Evolutionary conservation across 2,329 filamentous ascomycete species (phyloP).

Genomic region (Fusarium subtropicale): DNA sequence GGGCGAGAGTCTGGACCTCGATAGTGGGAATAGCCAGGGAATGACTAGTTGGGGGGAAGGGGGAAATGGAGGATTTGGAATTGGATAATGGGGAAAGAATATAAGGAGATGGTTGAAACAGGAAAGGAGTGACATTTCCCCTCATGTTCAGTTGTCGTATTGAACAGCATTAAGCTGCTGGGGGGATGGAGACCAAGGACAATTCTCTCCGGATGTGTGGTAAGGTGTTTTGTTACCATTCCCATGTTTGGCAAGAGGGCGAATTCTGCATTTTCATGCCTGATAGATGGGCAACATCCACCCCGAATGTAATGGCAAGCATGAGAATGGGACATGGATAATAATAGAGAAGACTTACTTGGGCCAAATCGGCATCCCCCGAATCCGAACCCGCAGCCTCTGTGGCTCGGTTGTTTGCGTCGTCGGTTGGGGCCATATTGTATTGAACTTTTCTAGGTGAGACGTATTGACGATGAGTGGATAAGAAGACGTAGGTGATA

Average conservation of each 20-base stretch:
- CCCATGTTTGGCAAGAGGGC: slow-evolving; percentile 12
- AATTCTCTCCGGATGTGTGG: background rate
- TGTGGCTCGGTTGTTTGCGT: slow-evolving; percentile 26
- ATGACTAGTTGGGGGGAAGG: slow-evolving; percentile 2
- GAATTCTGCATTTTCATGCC: slow-evolving; percentile 3
- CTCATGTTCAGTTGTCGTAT: background rate
- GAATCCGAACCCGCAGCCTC: slow-evolving; percentile 24
- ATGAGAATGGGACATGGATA: slow-evolving; percentile 1
- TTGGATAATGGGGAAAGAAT: background rate
- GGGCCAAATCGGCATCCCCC: slow-evolving; percentile 45
- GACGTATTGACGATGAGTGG: background rate
- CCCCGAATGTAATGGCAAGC: background rate
- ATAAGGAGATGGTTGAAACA: background rate
- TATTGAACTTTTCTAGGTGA: background rate
- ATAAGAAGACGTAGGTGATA: background rate
- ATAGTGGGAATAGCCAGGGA: slow-evolving; percentile 34
- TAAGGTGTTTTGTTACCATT: slow-evolving; percentile 11
- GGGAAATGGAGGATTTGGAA: background rate
- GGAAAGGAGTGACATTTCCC: background rate
- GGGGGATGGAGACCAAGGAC: background rate
- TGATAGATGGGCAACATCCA: background rate
- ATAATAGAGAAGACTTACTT: slow-evolving; percentile 34
- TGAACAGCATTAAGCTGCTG: background rate
- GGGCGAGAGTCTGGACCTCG: slow-evolving; percentile 27
- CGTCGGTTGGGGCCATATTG: slow-evolving; percentile 30